Conservation (phyloP, 2,329 filamentous ascomycete genomes). For the Albifimbria verrucaria region DNA sequence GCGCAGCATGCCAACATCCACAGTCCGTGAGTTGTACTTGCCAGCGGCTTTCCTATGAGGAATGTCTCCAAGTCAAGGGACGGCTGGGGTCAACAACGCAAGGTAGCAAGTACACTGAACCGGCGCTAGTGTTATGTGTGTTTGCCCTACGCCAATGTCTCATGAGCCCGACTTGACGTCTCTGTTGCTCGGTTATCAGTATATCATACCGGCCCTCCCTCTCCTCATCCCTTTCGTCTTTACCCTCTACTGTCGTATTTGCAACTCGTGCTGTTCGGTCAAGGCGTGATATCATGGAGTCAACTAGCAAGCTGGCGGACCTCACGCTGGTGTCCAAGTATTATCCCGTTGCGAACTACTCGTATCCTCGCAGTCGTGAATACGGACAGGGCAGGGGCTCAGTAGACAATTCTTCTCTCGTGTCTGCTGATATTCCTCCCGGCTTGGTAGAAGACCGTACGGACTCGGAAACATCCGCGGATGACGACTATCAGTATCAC, state of each 20-base stretch:
- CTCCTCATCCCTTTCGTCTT: conserved; percentile 1
- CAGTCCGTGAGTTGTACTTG: neutral
- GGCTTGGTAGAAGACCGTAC: conserved; percentile 48
- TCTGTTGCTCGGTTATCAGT: neutral
- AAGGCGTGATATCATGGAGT: conserved; percentile 28
- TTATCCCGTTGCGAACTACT: conserved; percentile 37
- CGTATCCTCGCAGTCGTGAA: conserved; percentile 29
- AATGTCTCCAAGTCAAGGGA: conserved; percentile 2
- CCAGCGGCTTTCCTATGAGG: neutral
- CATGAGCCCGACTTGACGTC: neutral
- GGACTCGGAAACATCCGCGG: conserved; percentile 48
- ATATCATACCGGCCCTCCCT: conserved; percentile 2
- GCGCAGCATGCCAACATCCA: neutral
- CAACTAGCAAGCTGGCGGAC: conserved; percentile 31
- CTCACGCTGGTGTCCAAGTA: conserved; percentile 37
- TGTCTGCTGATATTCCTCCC: conserved; percentile 43
- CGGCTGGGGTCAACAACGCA: conserved; percentile 1
- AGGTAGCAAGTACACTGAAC: neutral
- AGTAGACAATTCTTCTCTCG: conserved; percentile 38
- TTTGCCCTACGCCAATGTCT: conserved; percentile 2
- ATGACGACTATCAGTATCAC: conserved; percentile 49
- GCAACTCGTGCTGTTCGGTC: neutral
- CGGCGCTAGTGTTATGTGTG: neutral
- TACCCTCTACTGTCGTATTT: neutral
- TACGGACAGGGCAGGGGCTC: conserved; percentile 16